Evolutionary conservation across 2,329 filamentous ascomycete species (phyloP).

Genomic region (Aspergillus costaricaensis): DNA sequence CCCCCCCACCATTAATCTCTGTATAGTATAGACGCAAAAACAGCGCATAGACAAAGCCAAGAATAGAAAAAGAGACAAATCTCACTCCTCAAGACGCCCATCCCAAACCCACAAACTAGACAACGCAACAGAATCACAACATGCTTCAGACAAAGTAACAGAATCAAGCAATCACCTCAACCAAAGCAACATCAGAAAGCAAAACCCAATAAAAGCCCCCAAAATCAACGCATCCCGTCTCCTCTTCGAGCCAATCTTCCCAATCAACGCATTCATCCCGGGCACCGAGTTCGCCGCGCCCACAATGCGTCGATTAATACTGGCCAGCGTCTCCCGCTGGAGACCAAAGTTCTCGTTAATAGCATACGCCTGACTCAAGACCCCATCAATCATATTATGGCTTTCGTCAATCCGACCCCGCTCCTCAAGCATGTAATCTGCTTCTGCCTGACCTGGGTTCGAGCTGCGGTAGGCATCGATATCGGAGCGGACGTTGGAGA

Average conservation of each 20-base stretch:
- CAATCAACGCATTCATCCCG: conserved; percentile 87
- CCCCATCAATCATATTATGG: conserved; percentile 83
- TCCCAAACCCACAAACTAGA: conserved; percentile 6
- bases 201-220: conserved; percentile 86
- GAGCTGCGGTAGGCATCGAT: conserved; percentile 84
- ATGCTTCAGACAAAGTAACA: conserved; percentile 8
- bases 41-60: neutral
- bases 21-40: conserved; percentile 9
- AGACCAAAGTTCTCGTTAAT: conserved; percentile 88
- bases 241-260: conserved; percentile 91
- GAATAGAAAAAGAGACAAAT: neutral
- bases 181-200: conserved; percentile 82
- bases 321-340: conserved; percentile 84
- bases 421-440: conserved; percentile 97
- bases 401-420: conserved; percentile 82
- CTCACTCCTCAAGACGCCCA: conserved; percentile 14
- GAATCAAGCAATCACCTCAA: conserved; percentile 58
- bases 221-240: conserved; percentile 92
- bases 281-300: conserved; percentile 87
- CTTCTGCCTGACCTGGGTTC: conserved; percentile 80
- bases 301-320: conserved; percentile 87
- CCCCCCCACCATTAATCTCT: conserved; percentile 17
- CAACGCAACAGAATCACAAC: conserved; percentile 6
- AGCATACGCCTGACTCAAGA: conserved; percentile 93
- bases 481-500: conserved; percentile 87